Base-by-base conservation (phyloP, 495 filamentous ascomycete genomes). In the Aspergillus steynii region DNA sequence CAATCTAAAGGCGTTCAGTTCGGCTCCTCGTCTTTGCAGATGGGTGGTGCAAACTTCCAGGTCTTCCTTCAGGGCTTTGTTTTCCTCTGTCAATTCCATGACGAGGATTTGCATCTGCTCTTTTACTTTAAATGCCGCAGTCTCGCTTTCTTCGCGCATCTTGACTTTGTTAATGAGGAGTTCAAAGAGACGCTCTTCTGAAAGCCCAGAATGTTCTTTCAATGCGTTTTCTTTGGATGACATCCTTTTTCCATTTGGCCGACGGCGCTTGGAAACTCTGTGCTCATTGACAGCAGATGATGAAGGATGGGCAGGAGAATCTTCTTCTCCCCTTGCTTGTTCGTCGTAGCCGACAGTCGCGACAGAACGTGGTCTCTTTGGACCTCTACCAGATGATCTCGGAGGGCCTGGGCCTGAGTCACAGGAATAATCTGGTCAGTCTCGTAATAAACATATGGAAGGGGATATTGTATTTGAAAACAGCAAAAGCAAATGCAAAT, bases 181-280 rank as follows among this genome's bases (percentile, higher is more conserved):
- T 34, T 76, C 68, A 37, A 80, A 78, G 10, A 78, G 56, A 25
- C 66, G 64, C 27, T 78, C 70, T 57, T 79, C 77, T 9, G 65
- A 68, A 0, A 74, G 50, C 7, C 68, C 60, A n/a, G 57, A 50
- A 26, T 28, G 27, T 4, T 31, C 42, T 25, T 53, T 45, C 10
- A 26, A 53, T 25, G 53, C 20, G 8, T n/a, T 10, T 29, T 20
- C 25, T 27, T 20, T 65, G 8, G 34, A 5, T n/a, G 45, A 9
- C 9, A 14, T 25, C 29, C 29, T 53, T 37, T 61, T 68, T 29
- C 50, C 63, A 25, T 60, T 53, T 31, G 61, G 37, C 14, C 58
- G 65, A 0, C 64, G 66, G 55, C 57, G 48, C 46, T 72, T 73
- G 9, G 59, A 52, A 0, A 59, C 45, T 31, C 59, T 65, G 25